phyloP scores from a whole-genome alignment of 805 yeast genomes.

The Candida sonorensis region DNA sequence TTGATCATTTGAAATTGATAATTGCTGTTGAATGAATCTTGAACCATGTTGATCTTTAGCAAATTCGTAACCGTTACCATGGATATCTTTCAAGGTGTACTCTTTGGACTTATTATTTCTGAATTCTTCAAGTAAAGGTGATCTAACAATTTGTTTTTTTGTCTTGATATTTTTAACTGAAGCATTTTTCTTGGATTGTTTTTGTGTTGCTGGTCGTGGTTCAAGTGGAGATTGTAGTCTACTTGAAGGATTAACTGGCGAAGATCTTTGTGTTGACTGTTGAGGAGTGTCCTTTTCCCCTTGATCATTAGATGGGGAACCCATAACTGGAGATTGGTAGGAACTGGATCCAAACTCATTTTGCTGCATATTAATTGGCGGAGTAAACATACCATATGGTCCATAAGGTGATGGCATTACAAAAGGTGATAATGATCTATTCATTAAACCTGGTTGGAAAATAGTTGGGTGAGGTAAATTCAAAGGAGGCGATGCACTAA shows the following conservation, averaged over 20 bases:
- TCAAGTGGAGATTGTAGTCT: slow-evolving; percentile 10
- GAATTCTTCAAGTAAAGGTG: slow-evolving; percentile 81
- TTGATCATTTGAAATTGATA: slow-evolving; percentile 59
- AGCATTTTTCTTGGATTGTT: slow-evolving; percentile 10
- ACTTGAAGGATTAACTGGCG: slow-evolving; percentile 3
- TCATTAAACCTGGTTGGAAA: slow-evolving; percentile 18
- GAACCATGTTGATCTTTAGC: slow-evolving; percentile 97
- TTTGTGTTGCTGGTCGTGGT: slow-evolving; percentile 4
- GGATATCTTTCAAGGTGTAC: slow-evolving; percentile 63
- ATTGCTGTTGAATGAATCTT: slow-evolving; percentile 86
- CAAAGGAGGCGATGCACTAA: not conserved
- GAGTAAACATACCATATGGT: slow-evolving; percentile 33
- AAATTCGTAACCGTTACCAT: slow-evolving; percentile 85
- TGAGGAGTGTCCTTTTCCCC: no score
- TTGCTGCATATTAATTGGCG: not conserved
- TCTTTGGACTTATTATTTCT: slow-evolving; percentile 57
- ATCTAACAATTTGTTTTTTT: slow-evolving; percentile 51
- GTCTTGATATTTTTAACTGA: slow-evolving; percentile 20
- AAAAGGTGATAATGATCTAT: slow-evolving; percentile 30
- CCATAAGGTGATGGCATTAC: slow-evolving; percentile 45
- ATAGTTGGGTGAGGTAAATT: slow-evolving; percentile 10
- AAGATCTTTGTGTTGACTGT: no score
- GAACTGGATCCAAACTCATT: not conserved
- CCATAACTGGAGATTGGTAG: no score
- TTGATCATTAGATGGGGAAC: no score